phyloP scores from a whole-genome alignment of 2,329 filamentous ascomycete genomes.

The Exophiala xenobiotica region DNA sequence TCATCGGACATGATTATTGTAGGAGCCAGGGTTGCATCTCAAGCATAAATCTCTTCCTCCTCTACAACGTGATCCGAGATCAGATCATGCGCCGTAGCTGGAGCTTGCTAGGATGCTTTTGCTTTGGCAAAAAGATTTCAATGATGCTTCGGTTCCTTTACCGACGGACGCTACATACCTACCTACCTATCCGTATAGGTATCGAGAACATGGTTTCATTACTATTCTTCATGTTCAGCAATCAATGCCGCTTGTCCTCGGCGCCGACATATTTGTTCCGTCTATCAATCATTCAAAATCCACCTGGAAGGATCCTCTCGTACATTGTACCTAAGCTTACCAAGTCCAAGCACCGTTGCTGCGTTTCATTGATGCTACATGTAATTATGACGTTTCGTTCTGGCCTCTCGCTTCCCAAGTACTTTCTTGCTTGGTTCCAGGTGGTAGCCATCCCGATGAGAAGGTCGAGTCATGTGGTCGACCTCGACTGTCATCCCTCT shows the following conservation, averaged over 20 bases:
- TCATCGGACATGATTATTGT: slow-evolving; percentile 66
- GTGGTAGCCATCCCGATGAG: slow-evolving; percentile 61
- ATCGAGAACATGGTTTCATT: too few species aligned
- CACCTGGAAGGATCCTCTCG: background rate
- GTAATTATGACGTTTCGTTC: slow-evolving; percentile 24
- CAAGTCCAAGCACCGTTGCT: slow-evolving; percentile 25
- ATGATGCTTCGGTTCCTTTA: slow-evolving; percentile 66
- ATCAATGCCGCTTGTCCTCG: background rate
- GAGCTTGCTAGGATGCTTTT: slow-evolving; percentile 57
- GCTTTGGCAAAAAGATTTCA: slow-evolving; percentile 34
- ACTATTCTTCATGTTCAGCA: too few species aligned
- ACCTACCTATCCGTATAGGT: too few species aligned
- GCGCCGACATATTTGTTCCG: slow-evolving; percentile 2
- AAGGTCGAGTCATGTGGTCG: slow-evolving; percentile 12
- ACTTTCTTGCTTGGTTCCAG: slow-evolving; percentile 80
- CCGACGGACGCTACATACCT: slow-evolving; percentile 65
- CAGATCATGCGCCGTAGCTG: slow-evolving; percentile 60
- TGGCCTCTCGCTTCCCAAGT: slow-evolving; percentile 66
- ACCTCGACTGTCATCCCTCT: slow-evolving; percentile 46
- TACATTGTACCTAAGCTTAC: background rate
- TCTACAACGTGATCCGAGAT: slow-evolving; percentile 64
- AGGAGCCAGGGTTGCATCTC: slow-evolving; percentile 49
- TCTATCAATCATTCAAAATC: slow-evolving; percentile 10
- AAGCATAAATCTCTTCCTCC: slow-evolving; percentile 51
- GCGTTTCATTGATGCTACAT: slow-evolving; percentile 22